Base-by-base conservation (phyloP, 768 basidiomycete genomes). In the Mycena sanguinolenta region DNA sequence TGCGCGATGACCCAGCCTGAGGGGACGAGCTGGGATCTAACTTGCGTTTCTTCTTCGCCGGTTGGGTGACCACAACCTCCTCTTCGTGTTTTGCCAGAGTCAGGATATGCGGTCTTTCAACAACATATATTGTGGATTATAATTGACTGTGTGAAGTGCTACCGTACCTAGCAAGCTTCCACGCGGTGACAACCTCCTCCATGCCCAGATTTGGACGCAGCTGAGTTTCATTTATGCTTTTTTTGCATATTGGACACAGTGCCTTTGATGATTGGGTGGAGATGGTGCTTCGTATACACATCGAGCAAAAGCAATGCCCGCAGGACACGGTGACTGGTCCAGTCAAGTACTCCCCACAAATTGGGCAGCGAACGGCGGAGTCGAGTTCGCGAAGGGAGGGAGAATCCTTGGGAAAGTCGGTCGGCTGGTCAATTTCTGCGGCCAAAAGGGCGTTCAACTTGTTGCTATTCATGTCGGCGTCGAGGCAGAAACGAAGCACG, bases 291-390 rank as follows among this genome's bases (percentile, higher is more conserved):
- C 94, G 85, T 62, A 95, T 89, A 77, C 95, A 96, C 75, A 87
- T 77, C 17, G 92, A 94, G 81, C 95, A 95, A 77, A 95, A 96
- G 57, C 89, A 91, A 75, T 96, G 95, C 1, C 93, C 94, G 76
- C 95, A 95, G 7, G 78, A 78, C 5, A 95, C 85, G 3, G 88
- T 89, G 30, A 95, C 90, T 6, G 95, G 95, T 0, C 86, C 93
- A 60, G 87, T 87, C 75, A 89, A 93, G 38, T 91, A 83, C 68
- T 95, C 92, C 44, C 90, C 84, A 76, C 95, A 96, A 63, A 96
- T 94, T 30, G 86, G 85, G 74, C 95, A 96, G 19, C 92, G 85
- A 68, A 93, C 81, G 13, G 91, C 85, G 23, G 85, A 77, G 73
- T 96, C 95, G 21, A 95, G 79, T 32, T 82, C 81, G 28, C 87